Evolutionary conservation across 352 stramenopile species (phyloP).

Genomic region (Stramenopiles sp.): DNA sequence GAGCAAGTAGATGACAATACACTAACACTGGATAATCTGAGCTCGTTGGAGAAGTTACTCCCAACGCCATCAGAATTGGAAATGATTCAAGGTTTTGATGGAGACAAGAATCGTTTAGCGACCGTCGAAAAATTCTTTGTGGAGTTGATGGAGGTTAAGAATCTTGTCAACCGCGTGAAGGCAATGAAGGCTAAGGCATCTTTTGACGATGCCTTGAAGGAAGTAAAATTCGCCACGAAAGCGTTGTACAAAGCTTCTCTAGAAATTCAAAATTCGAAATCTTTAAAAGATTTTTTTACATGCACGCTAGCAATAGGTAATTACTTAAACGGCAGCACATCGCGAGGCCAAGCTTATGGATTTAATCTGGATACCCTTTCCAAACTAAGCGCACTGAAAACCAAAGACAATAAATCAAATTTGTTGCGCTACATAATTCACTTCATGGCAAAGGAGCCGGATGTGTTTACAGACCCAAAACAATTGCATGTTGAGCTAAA

Average conservation of each 20-base stretch:
- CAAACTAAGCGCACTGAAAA: constrained; percentile 6
- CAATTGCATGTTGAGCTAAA: neutral
- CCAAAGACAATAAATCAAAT: constrained; percentile 11
- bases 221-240: neutral
- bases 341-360: neutral
- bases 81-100: neutral
- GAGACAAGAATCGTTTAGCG: neutral
- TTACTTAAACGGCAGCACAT: constrained; percentile 3
- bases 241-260: neutral
- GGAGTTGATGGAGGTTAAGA: neutral
- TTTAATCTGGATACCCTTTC: neutral
- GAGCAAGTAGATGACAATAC: constrained; percentile 2
- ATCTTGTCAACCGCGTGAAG: constrained; percentile 8
- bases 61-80: neutral
- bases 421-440: neutral
- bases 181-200: constrained; percentile 8
- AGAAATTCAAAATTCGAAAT: constrained; percentile 4
- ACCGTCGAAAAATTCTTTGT: constrained; percentile 11
- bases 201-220: constrained; percentile 7
- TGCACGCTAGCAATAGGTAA: neutral
- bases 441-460: neutral
- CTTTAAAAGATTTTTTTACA: constrained; percentile 1
- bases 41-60: neutral
- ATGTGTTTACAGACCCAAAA: neutral
- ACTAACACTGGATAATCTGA: neutral